These are phyloP conservation scores for Scheffersomyces segobiensis DNA, from an alignment of 1,139 yeast species.

Conservation along the genomic window DNA sequence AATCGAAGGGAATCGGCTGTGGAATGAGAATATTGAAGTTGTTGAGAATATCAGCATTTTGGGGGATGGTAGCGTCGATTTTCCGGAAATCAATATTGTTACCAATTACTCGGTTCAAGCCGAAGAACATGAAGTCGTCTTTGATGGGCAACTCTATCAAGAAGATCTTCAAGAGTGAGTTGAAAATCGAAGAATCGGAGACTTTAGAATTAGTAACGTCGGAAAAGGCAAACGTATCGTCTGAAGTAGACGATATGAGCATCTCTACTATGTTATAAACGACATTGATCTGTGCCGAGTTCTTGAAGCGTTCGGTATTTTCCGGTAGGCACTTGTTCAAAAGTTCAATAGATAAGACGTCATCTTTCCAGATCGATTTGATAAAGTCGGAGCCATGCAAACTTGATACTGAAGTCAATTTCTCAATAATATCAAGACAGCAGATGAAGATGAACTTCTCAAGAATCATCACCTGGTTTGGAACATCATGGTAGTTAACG, in stretches of 20 bases:
- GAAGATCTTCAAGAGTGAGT: slow-evolving; percentile 40
- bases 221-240: slow-evolving; percentile 27
- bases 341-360: slow-evolving; percentile 21
- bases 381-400: slow-evolving; percentile 21
- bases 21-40: slow-evolving; percentile 30
- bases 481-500: slow-evolving; percentile 32
- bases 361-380: slow-evolving; percentile 24
- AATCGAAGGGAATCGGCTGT: slow-evolving; percentile 27
- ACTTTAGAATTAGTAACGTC: slow-evolving; percentile 16
- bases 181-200: slow-evolving; percentile 23
- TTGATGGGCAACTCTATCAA: slow-evolving; percentile 42
- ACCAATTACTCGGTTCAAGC: slow-evolving; percentile 56
- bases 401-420: slow-evolving; percentile 27
- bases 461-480: slow-evolving; percentile 44
- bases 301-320: slow-evolving; percentile 39
- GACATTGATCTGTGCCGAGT: slow-evolving; percentile 40
- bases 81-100: slow-evolving; percentile 43
- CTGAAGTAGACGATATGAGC: slow-evolving; percentile 38
- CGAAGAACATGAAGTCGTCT: slow-evolving; percentile 46
- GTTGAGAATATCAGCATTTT: slow-evolving; percentile 22
- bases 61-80: slow-evolving; percentile 35
- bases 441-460: slow-evolving; percentile 51
- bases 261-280: slow-evolving; percentile 42
- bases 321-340: slow-evolving; percentile 35
- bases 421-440: slow-evolving; percentile 58